Evolutionary conservation across 108 stramenopile genomes (phyloP), one percentile per base, ranked within the genome.

Genomic region (Nitzschia inconspicua): DNA sequence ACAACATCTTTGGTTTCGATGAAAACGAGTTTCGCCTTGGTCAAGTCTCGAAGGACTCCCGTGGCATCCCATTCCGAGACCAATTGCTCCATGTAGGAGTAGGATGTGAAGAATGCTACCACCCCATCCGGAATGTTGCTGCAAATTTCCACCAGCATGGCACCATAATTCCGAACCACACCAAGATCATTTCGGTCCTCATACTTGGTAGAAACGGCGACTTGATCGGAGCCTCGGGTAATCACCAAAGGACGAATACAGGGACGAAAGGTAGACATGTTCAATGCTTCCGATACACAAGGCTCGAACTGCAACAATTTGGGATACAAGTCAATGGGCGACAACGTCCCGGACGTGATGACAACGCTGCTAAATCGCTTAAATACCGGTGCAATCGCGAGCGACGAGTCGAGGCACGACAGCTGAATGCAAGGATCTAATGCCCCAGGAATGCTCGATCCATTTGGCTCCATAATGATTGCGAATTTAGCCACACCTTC

Each of bases 1-100:
- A 98, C 95, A 10, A 99, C 96, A 80, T 99, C 99, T 63, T 98
- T 98, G 10, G 98, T 99, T 76, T 99, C 98, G 40, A 99, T 94
- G 56, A 97, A 99, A 25, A 99, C 81, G 2, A 99, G 76, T 69
- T 99, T 99, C 18, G 91, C 81, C 51, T 95, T 89, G 26, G 92
- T 82, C 44, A 98, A 59, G 59, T 95, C 85, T 48, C 85, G 71
- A 44, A 98, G 70, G 26, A 96, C 85, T 7, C 95, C 95, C 76
- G 84, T 79, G 4, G 93, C 89, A 67, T 97, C 93, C 98, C 97
- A 98, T 61, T 93, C 86, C 14, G 80, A 77, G 10, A 99, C 82
- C 46, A 96, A 84, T 20, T 74, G 76, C 72, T 99, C 97, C 97
- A 99, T 97, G 76, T 98, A 99, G 39, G 79, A 86, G 79, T 98